Percentiles rank a stretch among this genome's conserved stretches.
These are phyloP conservation scores for Talaromyces sp. DNA, from an alignment of 2,329 filamentous ascomycete species.

Conservation along the genomic window DNA sequence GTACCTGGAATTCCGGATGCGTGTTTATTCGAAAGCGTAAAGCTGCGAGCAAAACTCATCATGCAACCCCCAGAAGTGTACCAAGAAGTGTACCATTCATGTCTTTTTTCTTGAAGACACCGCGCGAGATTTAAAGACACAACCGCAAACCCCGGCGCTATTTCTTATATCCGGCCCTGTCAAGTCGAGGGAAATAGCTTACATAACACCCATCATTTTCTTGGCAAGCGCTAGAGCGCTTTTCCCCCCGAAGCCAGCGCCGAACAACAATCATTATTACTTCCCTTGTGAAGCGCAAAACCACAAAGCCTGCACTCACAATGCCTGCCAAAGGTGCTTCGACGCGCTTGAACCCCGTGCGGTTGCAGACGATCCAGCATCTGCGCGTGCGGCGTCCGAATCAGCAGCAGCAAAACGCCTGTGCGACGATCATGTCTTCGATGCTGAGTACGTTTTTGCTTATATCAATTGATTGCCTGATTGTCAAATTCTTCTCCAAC, in stretches of 20 bases:
- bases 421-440: slow-evolving; percentile 59
- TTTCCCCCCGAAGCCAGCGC: background rate
- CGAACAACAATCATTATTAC: background rate
- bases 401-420: slow-evolving; percentile 57
- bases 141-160: background rate
- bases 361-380: slow-evolving; percentile 44
- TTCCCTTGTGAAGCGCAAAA: background rate
- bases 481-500: background rate
- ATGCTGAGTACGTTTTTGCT: slow-evolving; percentile 54
- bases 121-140: background rate
- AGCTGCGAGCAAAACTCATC: slow-evolving; percentile 1
- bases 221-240: background rate
- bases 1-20: background rate
- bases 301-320: slow-evolving; percentile 3
- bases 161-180: background rate
- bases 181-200: background rate
- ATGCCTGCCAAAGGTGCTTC: slow-evolving; percentile 41
- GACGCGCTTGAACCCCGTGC: slow-evolving; percentile 41
- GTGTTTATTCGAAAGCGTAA: background rate
- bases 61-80: background rate
- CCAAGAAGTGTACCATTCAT: background rate
- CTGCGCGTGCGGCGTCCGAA: slow-evolving; percentile 61
- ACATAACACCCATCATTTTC: background rate
- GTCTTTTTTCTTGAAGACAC: background rate
- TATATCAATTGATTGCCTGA: background rate